phyloP scores from a whole-genome alignment of 2,329 filamentous ascomycete species.

The Colletotrichum sp. region DNA sequence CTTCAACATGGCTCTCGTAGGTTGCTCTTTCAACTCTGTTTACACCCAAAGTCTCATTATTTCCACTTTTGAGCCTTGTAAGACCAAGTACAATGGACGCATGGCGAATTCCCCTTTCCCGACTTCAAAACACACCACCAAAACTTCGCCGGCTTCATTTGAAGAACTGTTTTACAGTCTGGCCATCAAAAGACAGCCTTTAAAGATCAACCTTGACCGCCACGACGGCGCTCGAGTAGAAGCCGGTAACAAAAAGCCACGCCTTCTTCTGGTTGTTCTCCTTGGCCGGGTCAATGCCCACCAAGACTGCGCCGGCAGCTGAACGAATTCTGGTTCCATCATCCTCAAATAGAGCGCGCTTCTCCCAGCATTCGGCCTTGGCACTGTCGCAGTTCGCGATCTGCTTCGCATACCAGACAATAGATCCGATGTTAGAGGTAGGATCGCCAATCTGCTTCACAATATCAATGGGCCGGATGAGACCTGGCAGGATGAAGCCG shows the following conservation, averaged over 20 bases:
- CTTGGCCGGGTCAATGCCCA: conserved; percentile 53
- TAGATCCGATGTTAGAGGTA: conserved; percentile 42
- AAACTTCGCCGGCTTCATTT: neutral
- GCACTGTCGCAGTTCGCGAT: conserved; percentile 1
- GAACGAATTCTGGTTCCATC: conserved; percentile 56
- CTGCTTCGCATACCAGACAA: conserved; percentile 48
- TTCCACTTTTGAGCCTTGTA: neutral
- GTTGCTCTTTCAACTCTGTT: neutral
- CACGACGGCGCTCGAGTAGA: conserved; percentile 52
- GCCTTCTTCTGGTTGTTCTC: conserved; percentile 51
- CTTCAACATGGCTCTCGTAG: neutral
- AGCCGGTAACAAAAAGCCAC: conserved; percentile 65
- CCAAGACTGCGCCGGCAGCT: conserved; percentile 56
- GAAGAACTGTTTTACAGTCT: neutral
- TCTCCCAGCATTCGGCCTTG: conserved; percentile 40
- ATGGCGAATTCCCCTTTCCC: rapidly evolving
- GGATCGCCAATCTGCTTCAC: conserved; percentile 31
- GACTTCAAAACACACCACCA: neutral
- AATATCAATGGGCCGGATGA: conserved; percentile 46
- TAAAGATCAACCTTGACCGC: conserved; percentile 57
- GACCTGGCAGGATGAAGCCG: conserved; percentile 57
- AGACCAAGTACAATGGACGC: neutral
- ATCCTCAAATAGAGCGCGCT: conserved; percentile 60
- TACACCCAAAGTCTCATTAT: neutral
- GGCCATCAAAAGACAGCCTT: neutral